phyloP scores from a whole-genome alignment of 129 eudicot species.

The Cynara cardunculus region DNA sequence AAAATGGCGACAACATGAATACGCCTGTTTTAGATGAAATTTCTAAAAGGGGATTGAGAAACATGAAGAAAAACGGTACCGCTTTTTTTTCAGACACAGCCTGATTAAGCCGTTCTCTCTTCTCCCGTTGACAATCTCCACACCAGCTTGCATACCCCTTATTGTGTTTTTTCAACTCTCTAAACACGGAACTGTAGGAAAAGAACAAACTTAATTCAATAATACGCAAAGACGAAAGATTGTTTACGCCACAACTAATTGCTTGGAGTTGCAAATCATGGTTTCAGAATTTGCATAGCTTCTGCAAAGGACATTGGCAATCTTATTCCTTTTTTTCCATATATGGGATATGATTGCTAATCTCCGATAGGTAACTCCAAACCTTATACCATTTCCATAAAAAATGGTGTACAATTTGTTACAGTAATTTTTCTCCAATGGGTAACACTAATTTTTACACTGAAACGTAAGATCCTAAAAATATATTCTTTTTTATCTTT shows the following conservation, averaged over 20 bases:
- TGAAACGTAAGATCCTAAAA: not conserved
- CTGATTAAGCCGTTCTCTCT: conserved; percentile 59
- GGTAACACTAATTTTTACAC: no score
- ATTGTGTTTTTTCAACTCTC: conserved; percentile 74
- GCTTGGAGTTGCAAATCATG: not conserved
- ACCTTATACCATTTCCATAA: not conserved
- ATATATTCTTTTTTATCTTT: no score
- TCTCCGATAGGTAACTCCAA: not conserved
- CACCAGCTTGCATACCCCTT: conserved; percentile 74
- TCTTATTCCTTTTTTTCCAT: not conserved
- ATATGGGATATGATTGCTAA: not conserved
- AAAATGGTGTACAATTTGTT: not conserved
- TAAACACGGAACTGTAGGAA: conserved; percentile 62
- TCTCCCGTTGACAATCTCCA: conserved; percentile 78
- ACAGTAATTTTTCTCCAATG: not conserved
- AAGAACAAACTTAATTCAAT: not conserved
- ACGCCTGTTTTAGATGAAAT: not conserved
- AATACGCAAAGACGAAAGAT: not conserved
- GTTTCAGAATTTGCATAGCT: not conserved
- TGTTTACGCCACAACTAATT: not conserved
- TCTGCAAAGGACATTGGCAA: not conserved
- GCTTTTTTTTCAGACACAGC: conserved; percentile 46
- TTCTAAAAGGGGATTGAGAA: not conserved
- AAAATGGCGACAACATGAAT: not conserved
- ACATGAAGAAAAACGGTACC: conserved; percentile 29